A percentile compares a stretch with the other conserved stretches of the same genome.
phyloP scores from a whole-genome alignment of 805 yeast species.

The Danielia reshetovae region DNA sequence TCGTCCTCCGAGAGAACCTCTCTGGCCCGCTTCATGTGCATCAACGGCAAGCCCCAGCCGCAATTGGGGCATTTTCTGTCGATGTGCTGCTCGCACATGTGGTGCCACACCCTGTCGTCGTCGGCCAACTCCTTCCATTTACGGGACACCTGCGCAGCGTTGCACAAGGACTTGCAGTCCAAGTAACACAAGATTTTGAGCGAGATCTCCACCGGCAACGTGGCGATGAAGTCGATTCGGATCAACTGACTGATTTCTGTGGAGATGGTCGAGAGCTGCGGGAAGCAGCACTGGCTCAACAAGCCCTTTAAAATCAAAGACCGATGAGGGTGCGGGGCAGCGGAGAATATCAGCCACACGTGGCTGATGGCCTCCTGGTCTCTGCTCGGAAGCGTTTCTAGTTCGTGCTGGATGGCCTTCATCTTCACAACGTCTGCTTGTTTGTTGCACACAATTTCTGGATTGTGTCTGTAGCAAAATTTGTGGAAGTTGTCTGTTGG shows the following conservation, averaged over 20 bases:
- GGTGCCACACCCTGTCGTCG: conserved; percentile 96
- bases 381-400: conserved; percentile 57
- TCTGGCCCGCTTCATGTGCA: conserved; percentile 79
- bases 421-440: conserved; percentile 60
- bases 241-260: conserved; percentile 75
- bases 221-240: conserved; percentile 81
- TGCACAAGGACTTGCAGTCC: conserved; percentile 90
- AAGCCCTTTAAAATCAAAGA: conserved; percentile 78
- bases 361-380: conserved; percentile 78
- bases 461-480: conserved; percentile 92
- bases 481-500: conserved; percentile 54
- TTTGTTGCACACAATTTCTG: conserved; percentile 73
- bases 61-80: conserved; percentile 97
- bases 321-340: conserved; percentile 65
- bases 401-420: conserved; percentile 54
- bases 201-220: conserved; percentile 82
- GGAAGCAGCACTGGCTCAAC: conserved; percentile 88
- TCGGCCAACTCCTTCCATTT: conserved; percentile 89
- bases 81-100: conserved; percentile 97
- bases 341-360: conserved; percentile 80
- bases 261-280: conserved; percentile 83
- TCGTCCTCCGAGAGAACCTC: conserved; percentile 28
- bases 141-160: conserved; percentile 87
- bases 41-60: conserved; percentile 97
- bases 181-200: conserved; percentile 81